Conservation (phyloP, 108 stramenopile genomes). For the Nitzschia inconspicua region DNA sequence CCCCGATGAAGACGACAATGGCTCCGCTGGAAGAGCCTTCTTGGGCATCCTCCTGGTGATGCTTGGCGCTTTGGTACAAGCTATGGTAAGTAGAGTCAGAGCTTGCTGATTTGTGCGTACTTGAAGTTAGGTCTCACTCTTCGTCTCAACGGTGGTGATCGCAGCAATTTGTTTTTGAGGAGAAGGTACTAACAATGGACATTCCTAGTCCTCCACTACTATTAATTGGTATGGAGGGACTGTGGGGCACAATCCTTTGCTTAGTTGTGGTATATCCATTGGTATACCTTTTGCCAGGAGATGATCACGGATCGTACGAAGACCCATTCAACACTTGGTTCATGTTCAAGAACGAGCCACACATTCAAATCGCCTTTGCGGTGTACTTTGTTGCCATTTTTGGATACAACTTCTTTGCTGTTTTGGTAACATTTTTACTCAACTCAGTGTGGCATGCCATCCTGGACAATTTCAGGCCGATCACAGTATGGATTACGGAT, state of each 20-base stretch:
- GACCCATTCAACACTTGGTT: slow-evolving; percentile 73
- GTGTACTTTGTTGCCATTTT: slow-evolving; percentile 86
- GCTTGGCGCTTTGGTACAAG: slow-evolving; percentile 80
- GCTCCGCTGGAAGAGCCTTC: slow-evolving; percentile 37
- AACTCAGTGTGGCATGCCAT: slow-evolving; percentile 95
- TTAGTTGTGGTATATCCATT: slow-evolving; percentile 74
- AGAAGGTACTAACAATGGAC: slow-evolving; percentile 87
- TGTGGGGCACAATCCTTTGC: slow-evolving; percentile 84
- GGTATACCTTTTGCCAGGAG: slow-evolving; percentile 66
- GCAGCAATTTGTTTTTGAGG: slow-evolving; percentile 92
- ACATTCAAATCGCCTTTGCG: slow-evolving; percentile 55
- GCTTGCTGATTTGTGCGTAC: too few species aligned
- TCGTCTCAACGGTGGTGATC: too few species aligned
- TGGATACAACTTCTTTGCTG: slow-evolving; percentile 90
- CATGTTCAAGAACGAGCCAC: slow-evolving; percentile 58
- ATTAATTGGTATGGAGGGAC: slow-evolving; percentile 89
- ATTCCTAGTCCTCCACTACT: slow-evolving; percentile 72
- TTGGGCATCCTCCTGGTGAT: slow-evolving; percentile 72
- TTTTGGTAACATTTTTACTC: slow-evolving; percentile 89
- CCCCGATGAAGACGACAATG: background rate
- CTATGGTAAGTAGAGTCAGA: too few species aligned
- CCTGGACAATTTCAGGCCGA: slow-evolving; percentile 94
- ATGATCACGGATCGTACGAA: slow-evolving; percentile 86
- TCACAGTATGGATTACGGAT: slow-evolving; percentile 86
- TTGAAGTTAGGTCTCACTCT: too few species aligned